phyloP scores from a whole-genome alignment of 2,329 filamentous ascomycete genomes.

The Pyrenophora teres region DNA sequence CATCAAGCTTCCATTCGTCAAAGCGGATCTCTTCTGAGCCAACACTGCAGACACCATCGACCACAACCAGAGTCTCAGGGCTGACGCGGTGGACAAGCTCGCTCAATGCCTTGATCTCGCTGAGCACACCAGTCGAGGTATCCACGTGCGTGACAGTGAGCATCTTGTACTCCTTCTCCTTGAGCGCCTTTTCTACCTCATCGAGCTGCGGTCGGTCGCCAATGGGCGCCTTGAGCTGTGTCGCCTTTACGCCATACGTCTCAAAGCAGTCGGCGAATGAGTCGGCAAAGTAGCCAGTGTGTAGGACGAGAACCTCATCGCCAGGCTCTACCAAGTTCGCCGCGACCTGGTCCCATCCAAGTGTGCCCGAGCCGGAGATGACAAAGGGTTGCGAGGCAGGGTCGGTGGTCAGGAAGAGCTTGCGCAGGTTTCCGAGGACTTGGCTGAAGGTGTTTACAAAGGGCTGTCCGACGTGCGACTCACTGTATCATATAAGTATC shows the following conservation, averaged over 20 bases:
- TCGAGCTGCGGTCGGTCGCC: slow-evolving; percentile 84
- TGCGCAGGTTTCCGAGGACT: slow-evolving; percentile 81
- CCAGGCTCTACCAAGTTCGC: slow-evolving; percentile 88
- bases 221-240: slow-evolving; percentile 86
- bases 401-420: slow-evolving; percentile 90
- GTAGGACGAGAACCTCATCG: slow-evolving; percentile 88
- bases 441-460: slow-evolving; percentile 94
- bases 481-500: slow-evolving; percentile 57
- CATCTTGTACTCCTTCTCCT: slow-evolving; percentile 90
- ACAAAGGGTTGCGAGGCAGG: slow-evolving; percentile 86
- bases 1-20: slow-evolving; percentile 92
- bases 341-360: slow-evolving; percentile 97
- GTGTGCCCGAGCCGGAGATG: slow-evolving; percentile 89
- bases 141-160: slow-evolving; percentile 97
- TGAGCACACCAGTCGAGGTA: slow-evolving; percentile 93
- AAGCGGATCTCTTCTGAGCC: slow-evolving; percentile 95
- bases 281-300: slow-evolving; percentile 97
- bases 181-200: slow-evolving; percentile 86
- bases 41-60: slow-evolving; percentile 97
- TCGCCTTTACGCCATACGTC: slow-evolving; percentile 88
- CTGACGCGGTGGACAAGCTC: slow-evolving; percentile 84
- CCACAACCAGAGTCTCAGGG: slow-evolving; percentile 86
- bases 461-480: slow-evolving; percentile 87
- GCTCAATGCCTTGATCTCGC: slow-evolving; percentile 82
- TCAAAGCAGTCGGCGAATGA: slow-evolving; percentile 90